These are phyloP conservation scores for Mitragyna speciosa DNA, from an alignment of 257 asterid genomes.

Conservation along the genomic window DNA sequence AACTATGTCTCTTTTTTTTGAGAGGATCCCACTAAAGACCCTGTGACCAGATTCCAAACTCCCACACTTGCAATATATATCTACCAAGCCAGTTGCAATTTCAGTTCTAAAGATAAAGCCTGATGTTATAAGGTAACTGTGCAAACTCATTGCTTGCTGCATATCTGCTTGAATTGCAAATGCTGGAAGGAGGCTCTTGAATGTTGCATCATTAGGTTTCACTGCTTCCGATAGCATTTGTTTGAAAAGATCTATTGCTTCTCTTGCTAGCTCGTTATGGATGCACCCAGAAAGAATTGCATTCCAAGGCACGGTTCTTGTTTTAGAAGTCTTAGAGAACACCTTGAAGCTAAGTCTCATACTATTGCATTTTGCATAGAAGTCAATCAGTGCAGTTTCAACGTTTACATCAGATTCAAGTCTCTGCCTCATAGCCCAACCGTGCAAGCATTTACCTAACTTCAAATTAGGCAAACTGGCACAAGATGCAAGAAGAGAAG, in stretches of 20 bases:
- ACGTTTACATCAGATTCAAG: slow-evolving; percentile 67
- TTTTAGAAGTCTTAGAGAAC: slow-evolving; percentile 56
- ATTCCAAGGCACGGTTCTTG: slow-evolving; percentile 83
- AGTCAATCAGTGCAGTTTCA: slow-evolving; percentile 77
- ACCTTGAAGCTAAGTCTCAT: slow-evolving; percentile 53
- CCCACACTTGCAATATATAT: slow-evolving; percentile 79
- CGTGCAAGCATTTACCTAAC: slow-evolving; percentile 86
- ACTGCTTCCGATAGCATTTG: slow-evolving; percentile 59
- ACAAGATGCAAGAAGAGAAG: slow-evolving; percentile 73
- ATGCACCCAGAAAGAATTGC: slow-evolving; percentile 78
- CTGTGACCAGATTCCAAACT: slow-evolving; percentile 54
- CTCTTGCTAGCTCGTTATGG: slow-evolving; percentile 52
- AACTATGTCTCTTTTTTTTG: slow-evolving; percentile 61
- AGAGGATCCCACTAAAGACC: slow-evolving; percentile 48
- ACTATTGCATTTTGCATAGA: slow-evolving; percentile 70
- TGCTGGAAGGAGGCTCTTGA: slow-evolving; percentile 88
- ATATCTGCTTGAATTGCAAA: slow-evolving; percentile 71
- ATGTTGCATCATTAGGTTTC: slow-evolving; percentile 70
- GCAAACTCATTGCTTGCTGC: slow-evolving; percentile 64
- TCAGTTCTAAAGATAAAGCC: slow-evolving; percentile 64
- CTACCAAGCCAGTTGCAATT: slow-evolving; percentile 71
- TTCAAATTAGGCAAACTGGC: slow-evolving; percentile 49
- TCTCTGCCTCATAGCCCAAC: slow-evolving; percentile 73
- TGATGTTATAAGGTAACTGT: slow-evolving; percentile 61
- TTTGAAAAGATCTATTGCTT: slow-evolving; percentile 70